Evolutionary conservation across 495 filamentous ascomycete genomes (phyloP), one percentile per base, ranked within the genome.

Genomic region (Hypomontagnella monticulosa): DNA sequence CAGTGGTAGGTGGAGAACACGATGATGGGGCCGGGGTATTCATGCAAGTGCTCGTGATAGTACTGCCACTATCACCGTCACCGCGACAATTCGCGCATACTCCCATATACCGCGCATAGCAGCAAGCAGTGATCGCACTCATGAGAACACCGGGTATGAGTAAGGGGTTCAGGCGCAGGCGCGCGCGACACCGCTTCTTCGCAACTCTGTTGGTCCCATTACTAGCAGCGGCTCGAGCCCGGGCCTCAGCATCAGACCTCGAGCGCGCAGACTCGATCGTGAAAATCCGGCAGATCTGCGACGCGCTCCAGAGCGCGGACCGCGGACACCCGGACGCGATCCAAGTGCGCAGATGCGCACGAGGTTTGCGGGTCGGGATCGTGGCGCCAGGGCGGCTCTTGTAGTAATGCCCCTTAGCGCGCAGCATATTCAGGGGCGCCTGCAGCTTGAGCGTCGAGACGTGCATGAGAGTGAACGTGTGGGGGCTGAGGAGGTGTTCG

Each of bases 101-200:
- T 4, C 48, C 44, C 7, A 57, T 62, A 16, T 67, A 42, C 9
- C 60, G 65, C 4, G 71, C 66, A 55, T 71, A 77, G 7, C 68
- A 70, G 58, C 71, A 74, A 7, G 67, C 50, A 4, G 73, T 54
- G 15, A 77, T 64, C 14, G 75, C 75, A 52, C 71, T 69, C 73
- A 71, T 76, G 27, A 75, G 44, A 4, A 75, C 50, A 18, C 68
- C 66, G 1, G 72, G 61, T 8, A 66, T 50, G 1, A 70, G 60
- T 3, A 76, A 58, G 0, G 75, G 73, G 64, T 76, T 76, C 19
- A 75, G 58, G n/a, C 27, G 33, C 4, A 70, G 55, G 10, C 57
- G 43, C 1, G 46, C 40, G 40, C 67, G 57, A 18, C 18, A 42
- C 2, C 23, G 2, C 23, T 6, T 6, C 23, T 27, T 27, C 23